Base-by-base conservation (phyloP, 2,329 filamentous ascomycete species). In the Phaeosphaeriaceae sp. region DNA sequence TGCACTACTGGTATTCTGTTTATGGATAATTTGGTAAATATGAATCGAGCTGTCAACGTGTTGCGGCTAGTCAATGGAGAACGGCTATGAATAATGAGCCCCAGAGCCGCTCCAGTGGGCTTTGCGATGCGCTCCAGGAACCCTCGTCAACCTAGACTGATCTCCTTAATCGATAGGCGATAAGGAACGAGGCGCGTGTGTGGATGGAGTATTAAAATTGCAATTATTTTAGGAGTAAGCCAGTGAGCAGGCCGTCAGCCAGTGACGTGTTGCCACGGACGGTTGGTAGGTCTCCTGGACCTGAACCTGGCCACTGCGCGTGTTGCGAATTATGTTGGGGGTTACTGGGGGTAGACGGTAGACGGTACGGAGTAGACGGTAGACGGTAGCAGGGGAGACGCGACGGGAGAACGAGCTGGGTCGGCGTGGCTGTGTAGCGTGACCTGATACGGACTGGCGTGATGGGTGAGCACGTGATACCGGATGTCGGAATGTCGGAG, bases 251-350 rank as follows among this genome's bases (percentile, higher is more conserved):
- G 40, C 40, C 44, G 48, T 48, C 45, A 48, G 56, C 70, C 64
- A 73, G 57, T 71, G 69, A 72, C 60, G 64, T 67, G 44, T 29
- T 18, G 42, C 52, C 50, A 61, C 61, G 64, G 63, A 42, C 57
- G 55, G 50, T 49, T 48, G 17, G 29, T 45, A 29, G 59, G 56
- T 50, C 58, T 48, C 42, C 26, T 48, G 48, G 52, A 46, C 43
- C 49, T 48, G 40, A 46, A 42, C 52, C 40, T 60, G 66, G 52
- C 48, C 57, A 48, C 33, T 46, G 61, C 52, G 50, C 37, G 37
- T n/a, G n/a, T 26, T 23, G 16, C 23, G 23, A 11, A 9, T 26
- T 26, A 11, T 11, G 23, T n/a, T n/a, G n/a, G n/a, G n/a, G n/a
- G n/a, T n/a, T n/a, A n/a, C n/a, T n/a, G n/a, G n/a, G n/a, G n/a